These are phyloP conservation scores for Ogataea angusta DNA, from an alignment of 805 yeast genomes.

Conservation along the genomic window DNA sequence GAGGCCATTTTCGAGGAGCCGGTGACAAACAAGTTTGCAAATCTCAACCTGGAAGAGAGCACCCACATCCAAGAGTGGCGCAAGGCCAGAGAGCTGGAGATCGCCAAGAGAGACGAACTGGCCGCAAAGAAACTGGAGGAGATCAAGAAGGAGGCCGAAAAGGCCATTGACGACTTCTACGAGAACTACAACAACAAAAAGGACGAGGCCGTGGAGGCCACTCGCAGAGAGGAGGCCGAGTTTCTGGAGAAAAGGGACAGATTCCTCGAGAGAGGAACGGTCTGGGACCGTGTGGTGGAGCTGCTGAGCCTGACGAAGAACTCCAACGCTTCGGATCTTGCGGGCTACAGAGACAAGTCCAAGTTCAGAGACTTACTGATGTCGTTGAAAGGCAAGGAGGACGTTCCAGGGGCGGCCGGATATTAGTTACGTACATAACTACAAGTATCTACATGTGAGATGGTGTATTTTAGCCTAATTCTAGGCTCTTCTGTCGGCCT, in stretches of 20 bases:
- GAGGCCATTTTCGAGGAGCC: constrained; percentile 21
- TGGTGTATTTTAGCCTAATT: neutral
- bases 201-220: constrained; percentile 62
- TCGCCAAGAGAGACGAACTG: constrained; percentile 72
- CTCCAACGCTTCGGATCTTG: constrained; percentile 33
- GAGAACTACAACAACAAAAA: constrained; percentile 84
- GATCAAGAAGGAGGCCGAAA: constrained; percentile 70
- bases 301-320: constrained; percentile 37
- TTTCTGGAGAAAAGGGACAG: constrained; percentile 74
- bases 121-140: constrained; percentile 61
- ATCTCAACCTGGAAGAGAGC: constrained; percentile 45
- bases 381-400: constrained; percentile 53
- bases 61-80: constrained; percentile 74
- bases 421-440: constrained; percentile 25
- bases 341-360: constrained; percentile 45
- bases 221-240: constrained; percentile 64
- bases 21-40: constrained; percentile 40
- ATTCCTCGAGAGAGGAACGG: constrained; percentile 46
- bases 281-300: constrained; percentile 56
- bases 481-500: neutral
- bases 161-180: constrained; percentile 86
- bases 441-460: neutral
- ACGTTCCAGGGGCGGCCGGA: constrained; percentile 57
- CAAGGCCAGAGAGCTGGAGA: constrained; percentile 73
- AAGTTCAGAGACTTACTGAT: constrained; percentile 49